Evolutionary conservation across 805 yeast genomes (phyloP).

Genomic region (Wickerhamiella alocasiicola): DNA sequence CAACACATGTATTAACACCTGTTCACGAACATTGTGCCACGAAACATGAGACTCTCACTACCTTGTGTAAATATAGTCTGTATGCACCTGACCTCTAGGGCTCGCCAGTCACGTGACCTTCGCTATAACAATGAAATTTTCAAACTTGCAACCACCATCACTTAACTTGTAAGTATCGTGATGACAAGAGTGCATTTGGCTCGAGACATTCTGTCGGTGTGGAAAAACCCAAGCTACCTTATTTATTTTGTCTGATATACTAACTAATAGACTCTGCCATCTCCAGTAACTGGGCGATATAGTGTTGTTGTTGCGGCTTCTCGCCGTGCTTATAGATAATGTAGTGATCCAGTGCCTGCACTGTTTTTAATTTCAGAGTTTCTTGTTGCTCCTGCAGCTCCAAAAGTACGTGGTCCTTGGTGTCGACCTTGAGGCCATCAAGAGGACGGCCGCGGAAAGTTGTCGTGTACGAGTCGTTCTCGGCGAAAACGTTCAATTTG

Average conservation of each 20-base stretch:
- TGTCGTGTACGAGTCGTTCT: constrained; percentile 4
- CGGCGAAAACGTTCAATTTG: constrained; percentile 9
- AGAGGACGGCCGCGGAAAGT: constrained; percentile 19
- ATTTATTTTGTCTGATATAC: constrained; percentile 47
- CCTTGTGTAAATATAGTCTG: too few species aligned
- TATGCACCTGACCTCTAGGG: too few species aligned
- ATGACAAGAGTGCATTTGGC: constrained; percentile 99
- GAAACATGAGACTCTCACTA: too few species aligned
- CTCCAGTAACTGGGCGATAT: constrained; percentile 12
- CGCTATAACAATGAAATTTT: not conserved
- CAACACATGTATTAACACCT: too few species aligned
- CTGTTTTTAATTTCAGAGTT: constrained; percentile 11
- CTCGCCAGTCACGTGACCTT: constrained; percentile 10
- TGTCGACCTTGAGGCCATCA: constrained; percentile 16
- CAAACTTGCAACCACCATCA: not conserved
- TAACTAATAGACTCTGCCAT: constrained; percentile 14
- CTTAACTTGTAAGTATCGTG: constrained; percentile 35
- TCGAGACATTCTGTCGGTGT: constrained; percentile 94
- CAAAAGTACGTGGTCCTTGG: constrained; percentile 16
- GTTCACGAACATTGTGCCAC: too few species aligned
- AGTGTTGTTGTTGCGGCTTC: constrained; percentile 11
- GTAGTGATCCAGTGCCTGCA: constrained; percentile 4
- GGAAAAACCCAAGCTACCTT: constrained; percentile 99
- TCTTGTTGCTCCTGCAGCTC: constrained; percentile 13
- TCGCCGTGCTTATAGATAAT: constrained; percentile 9